Conservation (phyloP, 2,329 filamentous ascomycete species). For the Colletotrichum chlorophyti region DNA sequence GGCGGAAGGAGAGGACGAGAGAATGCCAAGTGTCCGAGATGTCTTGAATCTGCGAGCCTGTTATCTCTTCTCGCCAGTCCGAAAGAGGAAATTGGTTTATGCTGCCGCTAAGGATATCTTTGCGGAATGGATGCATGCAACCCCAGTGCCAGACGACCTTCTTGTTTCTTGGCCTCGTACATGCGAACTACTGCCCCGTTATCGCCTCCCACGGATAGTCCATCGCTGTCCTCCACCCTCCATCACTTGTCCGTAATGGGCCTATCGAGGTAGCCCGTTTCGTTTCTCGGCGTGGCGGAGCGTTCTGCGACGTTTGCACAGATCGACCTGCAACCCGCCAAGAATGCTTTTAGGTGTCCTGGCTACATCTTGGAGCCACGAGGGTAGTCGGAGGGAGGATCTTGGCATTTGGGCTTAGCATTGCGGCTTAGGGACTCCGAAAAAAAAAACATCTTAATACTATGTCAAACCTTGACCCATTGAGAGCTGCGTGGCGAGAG, state of each 20-base stretch:
- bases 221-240: background rate
- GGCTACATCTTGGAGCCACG: background rate
- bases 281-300: background rate
- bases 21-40: conserved; percentile 1
- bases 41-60: conserved; percentile 5
- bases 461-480: no score
- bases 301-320: background rate
- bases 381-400: background rate
- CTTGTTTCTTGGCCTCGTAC: background rate
- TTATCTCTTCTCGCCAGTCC: conserved; percentile 13
- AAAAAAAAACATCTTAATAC: no score
- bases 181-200: background rate
- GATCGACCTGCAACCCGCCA: conserved; percentile 6
- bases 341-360: conserved; percentile 1
- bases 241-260: no score
- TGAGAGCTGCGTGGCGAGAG: background rate
- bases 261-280: background rate
- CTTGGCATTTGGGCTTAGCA: conserved; percentile 15
- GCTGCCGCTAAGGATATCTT: conserved; percentile 6
- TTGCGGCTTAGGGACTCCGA: conserved; percentile 19
- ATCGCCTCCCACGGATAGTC: background rate
- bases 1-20: background rate
- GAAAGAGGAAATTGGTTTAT: conserved; percentile 13
- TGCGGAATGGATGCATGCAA: conserved; percentile 14
- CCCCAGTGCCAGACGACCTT: background rate